These are phyloP conservation scores for Arxiozyma heterogenica DNA, from an alignment of 1,139 yeast genomes.

Conservation along the genomic window DNA sequence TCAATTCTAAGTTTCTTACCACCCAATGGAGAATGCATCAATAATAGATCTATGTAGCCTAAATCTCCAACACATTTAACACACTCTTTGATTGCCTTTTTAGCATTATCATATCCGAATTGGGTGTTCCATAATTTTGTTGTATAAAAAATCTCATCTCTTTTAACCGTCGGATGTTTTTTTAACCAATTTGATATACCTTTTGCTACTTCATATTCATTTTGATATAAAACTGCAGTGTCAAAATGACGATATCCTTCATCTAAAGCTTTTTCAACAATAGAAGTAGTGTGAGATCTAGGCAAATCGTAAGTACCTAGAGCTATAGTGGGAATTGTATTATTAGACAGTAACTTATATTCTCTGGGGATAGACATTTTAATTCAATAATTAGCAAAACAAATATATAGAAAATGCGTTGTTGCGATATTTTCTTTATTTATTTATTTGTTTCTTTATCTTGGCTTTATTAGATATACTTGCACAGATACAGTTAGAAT, in stretches of 20 bases:
- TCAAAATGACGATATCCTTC: constrained; percentile 67
- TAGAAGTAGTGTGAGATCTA: constrained; percentile 32
- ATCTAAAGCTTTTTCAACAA: constrained; percentile 45
- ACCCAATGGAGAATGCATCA: constrained; percentile 54
- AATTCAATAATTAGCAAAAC: not conserved
- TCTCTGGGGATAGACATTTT: constrained; percentile 15
- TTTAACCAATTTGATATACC: constrained; percentile 47
- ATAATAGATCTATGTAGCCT: constrained; percentile 39
- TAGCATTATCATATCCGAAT: constrained; percentile 53
- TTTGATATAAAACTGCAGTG: constrained; percentile 49
- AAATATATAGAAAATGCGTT: too few relatives aligned
- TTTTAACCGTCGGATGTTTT: constrained; percentile 37
- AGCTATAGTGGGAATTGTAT: constrained; percentile 47
- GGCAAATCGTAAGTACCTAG: constrained; percentile 50
- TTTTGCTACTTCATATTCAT: constrained; percentile 45
- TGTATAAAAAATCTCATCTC: constrained; percentile 61
- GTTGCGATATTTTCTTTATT: too few relatives aligned
- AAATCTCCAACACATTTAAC: constrained; percentile 41
- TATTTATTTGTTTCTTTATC: too few relatives aligned
- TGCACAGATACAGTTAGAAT: too few relatives aligned
- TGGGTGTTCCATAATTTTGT: constrained; percentile 57
- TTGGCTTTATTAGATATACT: not conserved
- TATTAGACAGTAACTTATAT: constrained; percentile 35
- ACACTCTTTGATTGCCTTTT: constrained; percentile 43
- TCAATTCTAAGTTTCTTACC: constrained; percentile 44